Conservation (phyloP, 805 yeast genomes). For the Barnettozyma populi region DNA sequence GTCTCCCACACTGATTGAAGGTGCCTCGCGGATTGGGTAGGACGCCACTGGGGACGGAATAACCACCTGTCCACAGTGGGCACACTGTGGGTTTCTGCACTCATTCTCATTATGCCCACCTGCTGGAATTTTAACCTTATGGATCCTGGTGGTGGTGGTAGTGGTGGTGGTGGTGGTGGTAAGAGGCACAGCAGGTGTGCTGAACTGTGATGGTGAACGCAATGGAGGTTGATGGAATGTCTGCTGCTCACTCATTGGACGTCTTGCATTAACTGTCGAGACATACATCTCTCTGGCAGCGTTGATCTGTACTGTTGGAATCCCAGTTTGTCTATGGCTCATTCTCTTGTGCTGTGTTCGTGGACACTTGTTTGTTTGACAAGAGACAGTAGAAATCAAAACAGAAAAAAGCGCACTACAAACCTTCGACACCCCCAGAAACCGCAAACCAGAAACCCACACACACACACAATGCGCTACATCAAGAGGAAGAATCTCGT, state of each 20-base stretch:
- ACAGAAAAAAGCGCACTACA: neutral
- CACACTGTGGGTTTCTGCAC: slow-evolving; percentile 43
- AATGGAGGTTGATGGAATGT: neutral
- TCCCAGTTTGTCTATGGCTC: slow-evolving; percentile 32
- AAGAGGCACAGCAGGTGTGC: neutral
- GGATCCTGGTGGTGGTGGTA: neutral
- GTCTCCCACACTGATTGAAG: slow-evolving; percentile 61
- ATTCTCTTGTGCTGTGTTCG: slow-evolving; percentile 20
- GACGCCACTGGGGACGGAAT: slow-evolving; percentile 73
- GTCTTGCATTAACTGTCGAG: slow-evolving; percentile 30
- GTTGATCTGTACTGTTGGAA: slow-evolving; percentile 50
- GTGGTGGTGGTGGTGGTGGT: neutral
- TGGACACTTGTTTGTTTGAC: no score
- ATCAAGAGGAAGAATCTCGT: slow-evolving; percentile 6
- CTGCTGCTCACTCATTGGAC: slow-evolving; percentile 14
- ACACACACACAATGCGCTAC: neutral
- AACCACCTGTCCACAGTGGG: slow-evolving; percentile 64
- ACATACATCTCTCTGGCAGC: slow-evolving; percentile 61
- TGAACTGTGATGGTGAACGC: neutral
- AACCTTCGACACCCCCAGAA: neutral
- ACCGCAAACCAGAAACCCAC: neutral
- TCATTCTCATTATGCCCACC: slow-evolving; percentile 28
- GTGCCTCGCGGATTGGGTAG: slow-evolving; percentile 57
- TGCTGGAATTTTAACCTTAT: slow-evolving; percentile 36
- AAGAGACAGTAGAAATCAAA: no score